These are phyloP conservation scores for Candida anutae DNA, from an alignment of 1,139 yeast species.

Conservation along the genomic window DNA sequence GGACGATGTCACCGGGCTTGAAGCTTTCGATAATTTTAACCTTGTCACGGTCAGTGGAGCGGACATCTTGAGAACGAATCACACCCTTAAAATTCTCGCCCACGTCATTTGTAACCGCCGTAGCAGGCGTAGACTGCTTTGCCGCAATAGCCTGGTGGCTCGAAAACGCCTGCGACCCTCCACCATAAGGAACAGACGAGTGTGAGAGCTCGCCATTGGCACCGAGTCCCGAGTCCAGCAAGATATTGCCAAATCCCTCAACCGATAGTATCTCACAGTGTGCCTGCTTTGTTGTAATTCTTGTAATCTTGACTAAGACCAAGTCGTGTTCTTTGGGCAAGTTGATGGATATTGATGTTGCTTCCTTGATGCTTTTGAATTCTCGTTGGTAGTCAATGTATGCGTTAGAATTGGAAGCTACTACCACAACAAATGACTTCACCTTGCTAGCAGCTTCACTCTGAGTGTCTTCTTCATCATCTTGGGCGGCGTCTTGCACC, in stretches of 20 bases:
- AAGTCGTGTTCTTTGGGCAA: conserved; percentile 82
- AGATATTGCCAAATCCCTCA: conserved; percentile 54
- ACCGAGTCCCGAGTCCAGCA: conserved; percentile 62
- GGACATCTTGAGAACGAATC: conserved; percentile 78
- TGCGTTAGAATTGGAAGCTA: conserved; percentile 22
- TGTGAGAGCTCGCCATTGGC: conserved; percentile 47
- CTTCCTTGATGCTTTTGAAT: conserved; percentile 9
- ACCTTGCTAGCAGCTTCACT: conserved; percentile 9
- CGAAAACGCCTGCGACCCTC: conserved; percentile 43
- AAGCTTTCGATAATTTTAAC: conserved; percentile 74
- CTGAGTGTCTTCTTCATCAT: conserved; percentile 8
- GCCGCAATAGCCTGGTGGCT: conserved; percentile 42
- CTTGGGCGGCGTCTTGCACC: conserved; percentile 10
- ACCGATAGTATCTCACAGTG: conserved; percentile 77
- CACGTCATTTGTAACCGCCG: conserved; percentile 50
- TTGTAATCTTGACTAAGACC: conserved; percentile 70
- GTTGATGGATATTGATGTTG: conserved; percentile 28
- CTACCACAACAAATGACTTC: conserved; percentile 21
- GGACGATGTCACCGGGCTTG: conserved; percentile 86
- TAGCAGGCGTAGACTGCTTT: conserved; percentile 23
- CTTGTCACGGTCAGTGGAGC: conserved; percentile 86
- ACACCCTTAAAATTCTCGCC: conserved; percentile 92
- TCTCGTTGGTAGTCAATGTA: conserved; percentile 25
- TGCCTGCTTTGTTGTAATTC: conserved; percentile 64
- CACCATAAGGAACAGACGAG: conserved; percentile 32